phyloP scores from a whole-genome alignment of 495 filamentous ascomycete genomes.

The Aspergillus campestris region DNA sequence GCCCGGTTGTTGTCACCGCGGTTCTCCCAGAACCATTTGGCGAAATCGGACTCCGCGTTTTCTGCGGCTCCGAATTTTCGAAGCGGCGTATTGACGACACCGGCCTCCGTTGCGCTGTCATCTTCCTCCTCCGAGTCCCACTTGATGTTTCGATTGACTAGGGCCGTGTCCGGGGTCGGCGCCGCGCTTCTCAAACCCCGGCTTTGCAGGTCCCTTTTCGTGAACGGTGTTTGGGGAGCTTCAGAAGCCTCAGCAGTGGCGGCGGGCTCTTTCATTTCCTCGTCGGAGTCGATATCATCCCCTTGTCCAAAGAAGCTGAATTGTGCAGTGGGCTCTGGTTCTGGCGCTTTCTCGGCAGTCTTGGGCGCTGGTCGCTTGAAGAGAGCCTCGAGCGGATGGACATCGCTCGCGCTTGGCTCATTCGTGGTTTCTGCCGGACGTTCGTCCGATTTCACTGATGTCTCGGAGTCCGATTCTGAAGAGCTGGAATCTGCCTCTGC shows the following conservation, averaged over 20 bases:
- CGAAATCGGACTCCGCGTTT: conserved; percentile 60
- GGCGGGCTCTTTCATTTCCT: conserved; percentile 27
- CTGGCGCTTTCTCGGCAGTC: conserved; percentile 24
- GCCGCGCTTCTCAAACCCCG: conserved; percentile 74
- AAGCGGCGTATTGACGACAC: conserved; percentile 23
- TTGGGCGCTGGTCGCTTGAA: conserved; percentile 62
- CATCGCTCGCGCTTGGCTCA: conserved; percentile 33
- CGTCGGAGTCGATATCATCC: conserved; percentile 43
- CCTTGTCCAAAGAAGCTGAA: conserved; percentile 55
- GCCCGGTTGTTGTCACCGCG: conserved; percentile 81
- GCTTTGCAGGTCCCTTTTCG: conserved; percentile 64
- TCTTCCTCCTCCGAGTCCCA: conserved; percentile 17
- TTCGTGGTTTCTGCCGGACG: conserved; percentile 6
- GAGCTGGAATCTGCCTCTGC: not conserved
- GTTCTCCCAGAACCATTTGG: conserved; percentile 88
- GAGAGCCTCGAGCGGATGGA: conserved; percentile 82
- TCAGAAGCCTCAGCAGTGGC: too few relatives aligned
- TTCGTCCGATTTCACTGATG: conserved; percentile 5
- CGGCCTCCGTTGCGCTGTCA: conserved; percentile 24
- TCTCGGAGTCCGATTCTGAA: conserved; percentile 5
- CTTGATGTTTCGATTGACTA: conserved; percentile 39
- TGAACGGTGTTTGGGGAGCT: conserved; percentile 71
- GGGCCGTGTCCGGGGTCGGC: conserved; percentile 90
- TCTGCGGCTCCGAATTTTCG: conserved; percentile 20
- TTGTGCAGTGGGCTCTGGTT: conserved; percentile 38